Evolutionary conservation across 2,329 filamentous ascomycete species (phyloP).

Genomic region (Cercospora sojina): DNA sequence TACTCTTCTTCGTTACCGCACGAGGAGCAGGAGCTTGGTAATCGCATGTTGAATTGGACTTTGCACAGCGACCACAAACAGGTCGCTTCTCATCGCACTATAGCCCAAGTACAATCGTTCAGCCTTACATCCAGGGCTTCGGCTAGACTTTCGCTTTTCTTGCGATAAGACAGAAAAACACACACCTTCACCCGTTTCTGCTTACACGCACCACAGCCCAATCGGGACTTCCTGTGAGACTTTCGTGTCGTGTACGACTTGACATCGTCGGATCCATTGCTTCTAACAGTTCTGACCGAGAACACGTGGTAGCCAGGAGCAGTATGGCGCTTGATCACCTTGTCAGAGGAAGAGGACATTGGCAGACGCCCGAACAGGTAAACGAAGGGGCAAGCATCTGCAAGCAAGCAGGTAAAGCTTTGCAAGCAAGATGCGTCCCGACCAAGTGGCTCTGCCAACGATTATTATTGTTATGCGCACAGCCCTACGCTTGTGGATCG

Average conservation of each 20-base stretch:
- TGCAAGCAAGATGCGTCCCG: background rate
- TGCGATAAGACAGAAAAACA: background rate
- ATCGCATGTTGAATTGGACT: conserved; percentile 7
- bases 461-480: conserved; percentile 4
- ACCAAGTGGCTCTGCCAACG: conserved; percentile 1
- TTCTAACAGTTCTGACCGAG: conserved; percentile 5
- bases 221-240: conserved; percentile 20
- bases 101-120: background rate
- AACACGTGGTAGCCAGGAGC: conserved; percentile 16
- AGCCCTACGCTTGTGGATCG: background rate
- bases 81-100: conserved; percentile 18
- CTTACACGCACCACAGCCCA: conserved; percentile 21
- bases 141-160: background rate
- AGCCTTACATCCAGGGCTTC: background rate
- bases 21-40: conserved; percentile 3
- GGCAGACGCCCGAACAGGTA: conserved; percentile 9
- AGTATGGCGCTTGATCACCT: conserved; percentile 6
- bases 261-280: background rate
- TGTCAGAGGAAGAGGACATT: conserved; percentile 7
- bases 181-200: conserved; percentile 19
- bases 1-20: background rate
- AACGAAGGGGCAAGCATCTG: conserved; percentile 9
- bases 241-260: conserved; percentile 14
- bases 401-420: background rate
- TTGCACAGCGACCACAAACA: conserved; percentile 9